Percentiles rank a stretch among this genome's conserved stretches.
These are phyloP conservation scores for Zizania latifolia DNA, from an alignment of 176 grass and related monocot species.

Conservation along the genomic window DNA sequence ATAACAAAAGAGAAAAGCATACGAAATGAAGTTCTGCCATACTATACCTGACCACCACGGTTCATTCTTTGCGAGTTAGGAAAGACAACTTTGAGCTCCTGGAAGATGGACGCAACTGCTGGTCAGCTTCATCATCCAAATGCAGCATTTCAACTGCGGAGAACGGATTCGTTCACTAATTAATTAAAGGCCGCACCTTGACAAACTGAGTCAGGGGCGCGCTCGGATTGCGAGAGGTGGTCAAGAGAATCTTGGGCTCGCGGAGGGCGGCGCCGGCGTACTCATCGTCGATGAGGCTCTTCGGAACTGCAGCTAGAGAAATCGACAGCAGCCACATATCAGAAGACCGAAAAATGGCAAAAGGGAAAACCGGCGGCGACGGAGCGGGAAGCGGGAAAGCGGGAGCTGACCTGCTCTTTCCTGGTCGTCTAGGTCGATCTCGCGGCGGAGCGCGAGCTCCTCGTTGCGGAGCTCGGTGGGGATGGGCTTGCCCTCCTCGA, in stretches of 20 bases:
- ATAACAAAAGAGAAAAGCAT: neutral
- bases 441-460: slow-evolving; percentile 54
- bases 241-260: slow-evolving; percentile 82
- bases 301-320: slow-evolving; percentile 42
- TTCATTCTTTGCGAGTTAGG: slow-evolving; percentile 84
- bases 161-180: neutral
- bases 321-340: neutral
- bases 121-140: neutral
- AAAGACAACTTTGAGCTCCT: slow-evolving; percentile 89
- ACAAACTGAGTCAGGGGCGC: slow-evolving; percentile 59
- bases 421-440: slow-evolving; percentile 86
- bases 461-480: slow-evolving; percentile 84
- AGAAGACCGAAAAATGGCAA: neutral
- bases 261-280: slow-evolving; percentile 44
- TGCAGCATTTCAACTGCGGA: neutral
- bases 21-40: neutral
- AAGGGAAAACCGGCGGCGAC: neutral
- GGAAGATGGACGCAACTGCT: neutral
- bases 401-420: slow-evolving; percentile 38
- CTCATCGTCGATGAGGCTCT: slow-evolving; percentile 70
- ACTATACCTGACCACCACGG: slow-evolving; percentile 76
- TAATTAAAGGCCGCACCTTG: slow-evolving; percentile 42
- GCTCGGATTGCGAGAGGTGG: slow-evolving; percentile 79
- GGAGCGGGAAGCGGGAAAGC: neutral
- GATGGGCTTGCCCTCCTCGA: slow-evolving; percentile 81